Evolutionary conservation across 1,139 yeast species (phyloP).

Genomic region (Scheffersomyces cryptocercus): DNA sequence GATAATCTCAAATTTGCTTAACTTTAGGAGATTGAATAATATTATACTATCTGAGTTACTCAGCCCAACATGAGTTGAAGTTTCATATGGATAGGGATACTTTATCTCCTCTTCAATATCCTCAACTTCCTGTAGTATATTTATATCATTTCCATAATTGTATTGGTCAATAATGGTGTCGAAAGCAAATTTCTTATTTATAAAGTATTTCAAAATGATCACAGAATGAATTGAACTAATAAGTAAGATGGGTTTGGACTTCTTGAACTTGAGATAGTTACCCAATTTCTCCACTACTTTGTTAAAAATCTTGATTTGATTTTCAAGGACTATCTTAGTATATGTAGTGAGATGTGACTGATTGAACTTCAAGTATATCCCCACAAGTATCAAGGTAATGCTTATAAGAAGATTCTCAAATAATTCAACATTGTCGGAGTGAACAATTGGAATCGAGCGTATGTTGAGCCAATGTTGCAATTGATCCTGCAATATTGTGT

Average conservation of each 20-base stretch:
- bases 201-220: slow-evolving; percentile 31
- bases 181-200: slow-evolving; percentile 18
- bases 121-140: too few species aligned
- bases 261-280: slow-evolving; percentile 8
- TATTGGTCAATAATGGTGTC: slow-evolving; percentile 1
- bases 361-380: slow-evolving; percentile 18
- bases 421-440: slow-evolving; percentile 18
- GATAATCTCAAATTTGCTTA: slow-evolving; percentile 28
- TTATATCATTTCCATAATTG: too few species aligned
- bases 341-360: slow-evolving; percentile 13
- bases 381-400: slow-evolving; percentile 27
- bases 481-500: slow-evolving; percentile 23
- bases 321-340: slow-evolving; percentile 21
- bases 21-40: slow-evolving; percentile 9
- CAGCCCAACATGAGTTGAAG: too few species aligned
- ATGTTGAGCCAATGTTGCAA: slow-evolving; percentile 24
- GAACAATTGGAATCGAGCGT: slow-evolving; percentile 14
- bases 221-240: slow-evolving; percentile 33
- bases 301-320: slow-evolving; percentile 36
- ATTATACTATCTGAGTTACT: too few species aligned
- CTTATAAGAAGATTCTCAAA: slow-evolving; percentile 29
- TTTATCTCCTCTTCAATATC: too few species aligned
- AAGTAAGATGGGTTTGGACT: slow-evolving; percentile 10
- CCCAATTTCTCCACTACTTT: slow-evolving; percentile 23
- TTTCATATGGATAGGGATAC: too few species aligned